Evolutionary conservation across 2,329 filamentous ascomycete species (phyloP), one percentile per base, ranked within the genome.

Genomic region (Colletotrichum sp.): DNA sequence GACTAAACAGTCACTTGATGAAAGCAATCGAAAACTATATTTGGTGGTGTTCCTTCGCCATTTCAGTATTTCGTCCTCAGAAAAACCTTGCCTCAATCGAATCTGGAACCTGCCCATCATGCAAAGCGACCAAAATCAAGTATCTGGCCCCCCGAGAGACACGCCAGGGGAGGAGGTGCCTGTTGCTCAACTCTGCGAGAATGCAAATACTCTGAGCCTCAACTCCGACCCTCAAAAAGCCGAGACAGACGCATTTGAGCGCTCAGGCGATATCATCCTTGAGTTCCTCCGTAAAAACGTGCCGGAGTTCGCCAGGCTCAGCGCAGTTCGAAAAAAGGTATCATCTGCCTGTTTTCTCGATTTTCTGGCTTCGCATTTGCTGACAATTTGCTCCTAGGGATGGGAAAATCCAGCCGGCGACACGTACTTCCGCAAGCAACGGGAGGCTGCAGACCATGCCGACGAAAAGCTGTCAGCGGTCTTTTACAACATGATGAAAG

Each of bases 341-440:
- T 1, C 44, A 2, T 26, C 6, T 28, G 3, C 15, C 57, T 3
- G 6, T n/a, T 6, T 48, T 22, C 18, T n/a, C n/a, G n/a, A n/a
- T n/a, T 7, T 3, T n/a, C 2, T 22, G 5, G n/a, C 3, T 3
- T 7, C 10, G 6, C 18, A 5, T n/a, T 12, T 18, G n/a, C 57
- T 60, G 57, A 28, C 16, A 3, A 69, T 66, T 5, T 48, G n/a
- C 44, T 48, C 6, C 5, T 16, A 90, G 88, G 87, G 87, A 22
- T 89, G 87, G 86, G 79, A 84, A 2, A 89, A 84, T 60, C 79
- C 83, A 2, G 77, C 81, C 52, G 89, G 86, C 2, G 87, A 90
- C 64, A 69, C 44, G 0, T 83, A 82, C 77, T 90, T 90, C 79
- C 65, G 82, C 64, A 82, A 79, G 8, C 86, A 88, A 77, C 84